These are phyloP conservation scores for Climacium dendroides DNA, from an alignment of 225 moss, liverwort and hornwort species.

Conservation along the genomic window DNA sequence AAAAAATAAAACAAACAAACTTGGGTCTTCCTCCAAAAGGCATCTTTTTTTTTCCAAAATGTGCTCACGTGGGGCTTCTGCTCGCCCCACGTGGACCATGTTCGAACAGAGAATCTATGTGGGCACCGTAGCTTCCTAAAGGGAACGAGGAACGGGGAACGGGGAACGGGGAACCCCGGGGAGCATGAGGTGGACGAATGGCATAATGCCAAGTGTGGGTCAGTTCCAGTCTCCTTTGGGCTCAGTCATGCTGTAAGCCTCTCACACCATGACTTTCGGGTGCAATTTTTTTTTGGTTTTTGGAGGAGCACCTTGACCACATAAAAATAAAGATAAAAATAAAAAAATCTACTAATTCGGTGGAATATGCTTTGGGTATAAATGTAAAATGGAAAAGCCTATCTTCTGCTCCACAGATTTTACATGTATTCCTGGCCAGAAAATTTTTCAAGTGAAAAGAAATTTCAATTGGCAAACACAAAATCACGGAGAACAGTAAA, in stretches of 20 bases:
- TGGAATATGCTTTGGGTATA: background rate
- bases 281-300: too few species aligned
- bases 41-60: too few species aligned
- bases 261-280: too few species aligned
- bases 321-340: too few species aligned
- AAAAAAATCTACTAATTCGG: background rate
- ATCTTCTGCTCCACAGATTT: background rate
- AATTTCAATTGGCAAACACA: background rate
- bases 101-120: background rate
- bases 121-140: background rate
- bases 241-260: too few species aligned
- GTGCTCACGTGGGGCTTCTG: background rate
- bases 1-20: too few species aligned
- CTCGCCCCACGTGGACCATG: background rate
- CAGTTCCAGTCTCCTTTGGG: background rate
- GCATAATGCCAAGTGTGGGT: background rate
- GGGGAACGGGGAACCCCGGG: background rate
- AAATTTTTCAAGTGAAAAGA: background rate
- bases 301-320: background rate
- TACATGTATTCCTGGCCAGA: background rate
- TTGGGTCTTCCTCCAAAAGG: background rate
- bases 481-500: too few species aligned
- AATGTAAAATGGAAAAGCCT: background rate
- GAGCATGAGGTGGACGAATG: background rate
- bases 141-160: background rate